phyloP scores from a whole-genome alignment of 2,329 filamentous ascomycete species.

The Stemphylium lycopersici region DNA sequence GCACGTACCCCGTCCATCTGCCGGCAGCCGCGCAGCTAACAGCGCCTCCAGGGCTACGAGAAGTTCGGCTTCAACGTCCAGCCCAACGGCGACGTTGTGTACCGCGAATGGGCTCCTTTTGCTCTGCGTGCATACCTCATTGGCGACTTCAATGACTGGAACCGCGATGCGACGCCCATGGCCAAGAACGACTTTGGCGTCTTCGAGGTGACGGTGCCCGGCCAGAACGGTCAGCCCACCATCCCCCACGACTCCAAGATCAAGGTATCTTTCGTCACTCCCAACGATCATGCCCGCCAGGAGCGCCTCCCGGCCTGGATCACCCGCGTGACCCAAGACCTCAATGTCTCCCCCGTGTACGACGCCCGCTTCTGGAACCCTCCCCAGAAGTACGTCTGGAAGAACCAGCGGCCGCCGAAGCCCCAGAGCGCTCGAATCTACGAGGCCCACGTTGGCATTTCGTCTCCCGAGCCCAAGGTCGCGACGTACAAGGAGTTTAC shows the following conservation, averaged over 20 bases:
- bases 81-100: slow-evolving; percentile 81
- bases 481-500: slow-evolving; percentile 98
- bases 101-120: slow-evolving; percentile 96
- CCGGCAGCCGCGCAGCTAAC: slow-evolving; percentile 22
- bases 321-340: slow-evolving; percentile 93
- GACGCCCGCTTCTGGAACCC: slow-evolving; percentile 98
- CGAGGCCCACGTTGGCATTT: slow-evolving; percentile 98
- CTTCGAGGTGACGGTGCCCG: slow-evolving; percentile 80
- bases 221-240: slow-evolving; percentile 73
- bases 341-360: slow-evolving; percentile 87
- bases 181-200: slow-evolving; percentile 83
- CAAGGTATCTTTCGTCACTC: slow-evolving; percentile 88
- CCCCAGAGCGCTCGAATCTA: slow-evolving; percentile 89
- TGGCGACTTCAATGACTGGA: slow-evolving; percentile 96
- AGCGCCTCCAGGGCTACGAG: slow-evolving; percentile 73
- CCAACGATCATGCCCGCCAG: slow-evolving; percentile 74
- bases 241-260: slow-evolving; percentile 95
- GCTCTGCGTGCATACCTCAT: slow-evolving; percentile 83
- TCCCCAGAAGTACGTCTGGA: slow-evolving; percentile 82
- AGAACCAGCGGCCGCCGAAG: slow-evolving; percentile 80
- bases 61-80: slow-evolving; percentile 84
- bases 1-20: slow-evolving; percentile 54
- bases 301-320: slow-evolving; percentile 97
- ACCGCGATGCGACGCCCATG: slow-evolving; percentile 83
- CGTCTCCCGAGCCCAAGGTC: slow-evolving; percentile 84